Evolutionary conservation across 140 eudicot genomes (phyloP), one percentile per base, ranked within the genome.

Genomic region (Anethum foeniculum): DNA sequence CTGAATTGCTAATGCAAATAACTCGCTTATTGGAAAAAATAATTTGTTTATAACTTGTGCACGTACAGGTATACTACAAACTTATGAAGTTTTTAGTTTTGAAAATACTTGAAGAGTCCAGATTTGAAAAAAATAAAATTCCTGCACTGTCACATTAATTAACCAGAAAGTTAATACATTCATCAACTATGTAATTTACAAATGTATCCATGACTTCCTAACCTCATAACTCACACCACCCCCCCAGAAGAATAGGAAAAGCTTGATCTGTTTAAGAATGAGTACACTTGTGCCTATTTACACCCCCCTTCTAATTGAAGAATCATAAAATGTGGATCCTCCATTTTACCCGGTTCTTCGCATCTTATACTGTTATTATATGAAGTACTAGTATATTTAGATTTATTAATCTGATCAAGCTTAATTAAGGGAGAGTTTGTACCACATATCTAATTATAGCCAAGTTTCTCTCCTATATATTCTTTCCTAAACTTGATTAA

Each of bases 321-420:
- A 76, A 83, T 44, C 80, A 69, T 71, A 79, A 72, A 80, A 9
- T 27, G 32, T n/a, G 77, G 80, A 88, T 46, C 84, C 91, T 88
- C 79, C 84, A 1, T 77, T 1, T n/a, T 74, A 21, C 73, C 30
- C 62, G 56, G 82, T 77, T 82, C 65, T 60, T 81, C 86, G 83
- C 85, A 88, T 25, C 71, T 16, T 9, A 10, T 10, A 7, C 34
- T 62, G 12, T 19, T 54, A 21, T 60, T 85, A 80, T 39, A 76
- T 5, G 7, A 1, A 4, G 68, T 84, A n/a, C n/a, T n/a, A 60
- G 32, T n/a, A 60, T 52, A 19, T 19, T 19, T 52, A 18, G 65
- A 51, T 47, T 47, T 47, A 13, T 41, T 41, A 7, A 41, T 41
- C 46, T 41, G 46, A 41, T 41, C 46, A n/a, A n/a, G n/a, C n/a